Percentiles rank a stretch among this genome's conserved stretches.
Evolutionary conservation across 2,329 filamentous ascomycete genomes (phyloP).

Genomic region (Aspergillus vadensis): DNA sequence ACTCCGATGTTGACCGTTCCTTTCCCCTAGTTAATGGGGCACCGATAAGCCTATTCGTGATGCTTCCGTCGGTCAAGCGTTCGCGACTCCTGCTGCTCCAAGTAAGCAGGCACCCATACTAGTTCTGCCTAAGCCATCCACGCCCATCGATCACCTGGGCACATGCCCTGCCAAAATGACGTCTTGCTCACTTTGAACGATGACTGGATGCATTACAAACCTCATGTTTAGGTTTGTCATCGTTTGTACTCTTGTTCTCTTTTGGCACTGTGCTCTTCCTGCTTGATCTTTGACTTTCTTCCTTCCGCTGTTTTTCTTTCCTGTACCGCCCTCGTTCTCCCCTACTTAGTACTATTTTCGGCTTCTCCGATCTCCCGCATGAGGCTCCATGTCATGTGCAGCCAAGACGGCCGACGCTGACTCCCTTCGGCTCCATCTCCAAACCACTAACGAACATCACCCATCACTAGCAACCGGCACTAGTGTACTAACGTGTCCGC

Average conservation of each 20-base stretch:
- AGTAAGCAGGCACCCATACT: constrained; percentile 10
- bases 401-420: neutral
- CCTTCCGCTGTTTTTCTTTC: neutral
- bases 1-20: constrained; percentile 6
- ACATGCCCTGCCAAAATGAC: constrained; percentile 9
- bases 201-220: neutral
- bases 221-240: neutral
- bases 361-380: constrained; percentile 1
- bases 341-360: neutral
- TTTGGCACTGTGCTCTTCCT: too few species aligned
- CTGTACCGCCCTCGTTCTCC: neutral
- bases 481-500: neutral
- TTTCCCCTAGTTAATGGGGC: neutral
- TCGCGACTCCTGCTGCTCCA: constrained; percentile 1
- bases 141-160: constrained; percentile 5
- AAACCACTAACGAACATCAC: neutral
- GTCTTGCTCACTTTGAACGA: neutral
- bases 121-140: constrained; percentile 12
- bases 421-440: neutral
- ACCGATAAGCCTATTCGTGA: neutral
- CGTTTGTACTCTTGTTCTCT: neutral
- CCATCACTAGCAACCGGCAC: neutral
- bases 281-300: neutral
- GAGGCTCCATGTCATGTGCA: constrained; percentile 1
- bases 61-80: constrained; percentile 7